Conservation (phyloP, 1,139 yeast genomes). For the Diutina scorzettiae region DNA sequence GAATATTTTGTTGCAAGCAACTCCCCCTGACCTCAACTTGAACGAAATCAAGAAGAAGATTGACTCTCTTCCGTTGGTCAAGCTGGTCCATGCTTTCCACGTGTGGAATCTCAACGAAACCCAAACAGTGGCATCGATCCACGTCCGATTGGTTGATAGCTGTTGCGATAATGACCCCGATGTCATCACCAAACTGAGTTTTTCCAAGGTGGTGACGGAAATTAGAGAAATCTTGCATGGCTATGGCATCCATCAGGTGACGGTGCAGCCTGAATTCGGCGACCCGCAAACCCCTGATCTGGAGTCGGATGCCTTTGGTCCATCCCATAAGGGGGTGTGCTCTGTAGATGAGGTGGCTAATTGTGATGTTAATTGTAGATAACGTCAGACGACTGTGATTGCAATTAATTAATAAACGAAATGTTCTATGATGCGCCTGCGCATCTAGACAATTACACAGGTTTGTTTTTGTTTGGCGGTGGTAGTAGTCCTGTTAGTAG, state of each 20-base stretch:
- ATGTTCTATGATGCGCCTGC: no score
- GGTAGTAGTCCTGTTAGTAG: background rate
- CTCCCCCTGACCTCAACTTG: constrained; percentile 73
- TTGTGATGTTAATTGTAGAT: constrained; percentile 1
- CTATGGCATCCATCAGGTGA: constrained; percentile 84
- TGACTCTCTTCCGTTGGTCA: constrained; percentile 54
- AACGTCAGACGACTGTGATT: background rate
- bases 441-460: background rate
- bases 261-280: constrained; percentile 81
- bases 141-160: constrained; percentile 53
- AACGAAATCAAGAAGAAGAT: constrained; percentile 64
- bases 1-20: constrained; percentile 81
- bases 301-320: background rate
- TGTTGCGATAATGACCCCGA: constrained; percentile 11
- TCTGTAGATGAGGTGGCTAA: constrained; percentile 3
- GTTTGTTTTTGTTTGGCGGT: background rate
- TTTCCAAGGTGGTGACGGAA: constrained; percentile 58
- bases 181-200: constrained; percentile 28
- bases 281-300: background rate
- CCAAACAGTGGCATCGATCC: constrained; percentile 78
- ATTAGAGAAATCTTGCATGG: constrained; percentile 73
- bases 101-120: constrained; percentile 94
- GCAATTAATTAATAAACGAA: no score
- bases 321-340: constrained; percentile 5
- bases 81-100: constrained; percentile 88